These are phyloP conservation scores for Hordeum pubiflorum DNA, from an alignment of 202 grass and related monocot species.

Conservation along the genomic window DNA sequence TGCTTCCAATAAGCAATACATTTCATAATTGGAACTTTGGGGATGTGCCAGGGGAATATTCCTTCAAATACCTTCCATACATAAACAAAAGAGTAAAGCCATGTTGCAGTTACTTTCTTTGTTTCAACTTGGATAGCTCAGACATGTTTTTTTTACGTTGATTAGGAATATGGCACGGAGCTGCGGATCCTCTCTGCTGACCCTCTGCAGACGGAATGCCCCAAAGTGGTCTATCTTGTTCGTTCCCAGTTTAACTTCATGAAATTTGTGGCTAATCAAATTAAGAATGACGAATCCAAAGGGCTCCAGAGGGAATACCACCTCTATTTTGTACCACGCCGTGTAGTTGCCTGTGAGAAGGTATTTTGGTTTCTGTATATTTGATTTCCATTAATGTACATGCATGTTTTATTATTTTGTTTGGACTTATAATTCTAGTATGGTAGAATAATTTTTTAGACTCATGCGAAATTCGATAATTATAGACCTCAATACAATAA, in stretches of 20 bases:
- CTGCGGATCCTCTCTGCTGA: conserved; percentile 65
- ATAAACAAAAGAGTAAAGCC: background rate
- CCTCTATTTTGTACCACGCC: conserved; percentile 73
- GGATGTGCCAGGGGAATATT: background rate
- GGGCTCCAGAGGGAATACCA: conserved; percentile 83
- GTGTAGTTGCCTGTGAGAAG: conserved; percentile 90
- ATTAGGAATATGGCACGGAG: conserved; percentile 73
- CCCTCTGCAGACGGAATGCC: conserved; percentile 65
- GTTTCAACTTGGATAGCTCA: conserved; percentile 11
- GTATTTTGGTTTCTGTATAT: conserved; percentile 32
- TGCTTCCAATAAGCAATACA: background rate
- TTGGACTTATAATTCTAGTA: background rate
- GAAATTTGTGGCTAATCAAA: conserved; percentile 63
- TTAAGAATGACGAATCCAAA: conserved; percentile 68
- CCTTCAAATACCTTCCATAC: background rate
- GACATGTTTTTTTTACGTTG: background rate
- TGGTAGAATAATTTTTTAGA: background rate
- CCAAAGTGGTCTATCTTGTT: conserved; percentile 69
- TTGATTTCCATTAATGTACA: background rate
- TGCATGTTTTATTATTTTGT: background rate
- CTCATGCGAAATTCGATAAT: background rate
- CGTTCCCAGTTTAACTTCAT: conserved; percentile 63
- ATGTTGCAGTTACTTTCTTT: background rate
- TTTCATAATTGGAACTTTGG: background rate
- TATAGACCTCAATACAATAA: background rate